Conservation (phyloP, 306 rosid genomes). For the Acacia melanoxylon region DNA sequence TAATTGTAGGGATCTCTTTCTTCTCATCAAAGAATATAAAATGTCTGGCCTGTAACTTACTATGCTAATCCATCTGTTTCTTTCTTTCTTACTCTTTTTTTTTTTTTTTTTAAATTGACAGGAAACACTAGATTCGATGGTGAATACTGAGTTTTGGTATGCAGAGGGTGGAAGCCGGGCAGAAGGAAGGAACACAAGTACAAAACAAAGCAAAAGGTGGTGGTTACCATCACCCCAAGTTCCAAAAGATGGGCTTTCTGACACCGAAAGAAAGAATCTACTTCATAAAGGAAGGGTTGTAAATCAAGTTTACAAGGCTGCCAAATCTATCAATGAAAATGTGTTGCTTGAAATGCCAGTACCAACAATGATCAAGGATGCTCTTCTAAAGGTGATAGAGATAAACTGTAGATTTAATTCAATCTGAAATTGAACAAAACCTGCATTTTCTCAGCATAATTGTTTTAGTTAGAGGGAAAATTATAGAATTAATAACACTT, state of each 20-base stretch:
- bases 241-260: slow-evolving; percentile 79
- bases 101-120: slow-evolving; percentile 30
- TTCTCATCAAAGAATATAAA: slow-evolving; percentile 19
- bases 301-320: slow-evolving; percentile 89
- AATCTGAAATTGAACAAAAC: slow-evolving; percentile 10
- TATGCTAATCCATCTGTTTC: background rate
- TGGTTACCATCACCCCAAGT: slow-evolving; percentile 91
- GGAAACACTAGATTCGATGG: slow-evolving; percentile 93
- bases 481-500: background rate
- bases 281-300: slow-evolving; percentile 69
- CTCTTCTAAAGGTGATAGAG: slow-evolving; percentile 70
- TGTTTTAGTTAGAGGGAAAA: background rate
- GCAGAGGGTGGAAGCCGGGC: slow-evolving; percentile 81
- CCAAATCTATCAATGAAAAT: slow-evolving; percentile 77
- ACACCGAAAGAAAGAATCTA: slow-evolving; percentile 54
- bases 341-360: slow-evolving; percentile 88
- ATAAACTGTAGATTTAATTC: slow-evolving; percentile 21
- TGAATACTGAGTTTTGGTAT: slow-evolving; percentile 82
- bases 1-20: slow-evolving; percentile 65
- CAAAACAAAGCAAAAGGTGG: slow-evolving; percentile 67
- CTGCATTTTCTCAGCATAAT: background rate
- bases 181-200: slow-evolving; percentile 58
- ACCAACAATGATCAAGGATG: slow-evolving; percentile 61
- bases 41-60: background rate
- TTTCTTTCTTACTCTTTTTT: background rate